A percentile compares a stretch with the other conserved stretches of the same genome.
Conservation (phyloP, 2,329 filamentous ascomycete species). For the Diplocarpon rosae region DNA sequence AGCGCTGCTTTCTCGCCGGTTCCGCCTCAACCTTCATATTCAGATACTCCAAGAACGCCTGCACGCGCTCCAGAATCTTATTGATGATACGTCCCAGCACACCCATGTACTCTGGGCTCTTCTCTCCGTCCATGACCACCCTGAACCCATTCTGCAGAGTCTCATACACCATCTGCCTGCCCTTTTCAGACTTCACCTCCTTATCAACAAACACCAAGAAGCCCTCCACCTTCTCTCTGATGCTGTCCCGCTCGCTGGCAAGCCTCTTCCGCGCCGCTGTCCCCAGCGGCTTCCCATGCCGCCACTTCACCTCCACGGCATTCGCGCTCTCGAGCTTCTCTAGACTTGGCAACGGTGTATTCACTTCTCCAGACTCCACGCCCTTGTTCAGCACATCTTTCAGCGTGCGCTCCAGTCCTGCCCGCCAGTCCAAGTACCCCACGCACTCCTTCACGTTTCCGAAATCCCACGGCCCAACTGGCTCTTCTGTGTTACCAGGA, state of each 20-base stretch:
- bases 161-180: neutral
- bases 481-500: neutral
- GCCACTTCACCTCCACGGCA: neutral
- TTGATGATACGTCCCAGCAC: conserved; percentile 1
- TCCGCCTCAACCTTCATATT: neutral
- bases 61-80: neutral
- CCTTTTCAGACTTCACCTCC: neutral
- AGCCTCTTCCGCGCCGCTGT: neutral
- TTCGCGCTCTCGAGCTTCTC: neutral
- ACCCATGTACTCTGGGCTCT: neutral
- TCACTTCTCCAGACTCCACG: neutral
- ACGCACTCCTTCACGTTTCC: conserved; percentile 1
- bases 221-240: conserved; percentile 1
- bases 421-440: neutral
- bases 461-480: conserved; percentile 1
- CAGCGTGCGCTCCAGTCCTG: neutral
- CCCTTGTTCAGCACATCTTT: neutral
- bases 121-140: neutral
- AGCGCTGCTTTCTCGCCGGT: neutral
- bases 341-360: neutral
- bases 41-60: neutral
- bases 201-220: neutral
- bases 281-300: conserved; percentile 1
- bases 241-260: neutral
- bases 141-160: neutral